phyloP scores from a whole-genome alignment of 768 basidiomycete species.

The Lentinula raphanica region DNA sequence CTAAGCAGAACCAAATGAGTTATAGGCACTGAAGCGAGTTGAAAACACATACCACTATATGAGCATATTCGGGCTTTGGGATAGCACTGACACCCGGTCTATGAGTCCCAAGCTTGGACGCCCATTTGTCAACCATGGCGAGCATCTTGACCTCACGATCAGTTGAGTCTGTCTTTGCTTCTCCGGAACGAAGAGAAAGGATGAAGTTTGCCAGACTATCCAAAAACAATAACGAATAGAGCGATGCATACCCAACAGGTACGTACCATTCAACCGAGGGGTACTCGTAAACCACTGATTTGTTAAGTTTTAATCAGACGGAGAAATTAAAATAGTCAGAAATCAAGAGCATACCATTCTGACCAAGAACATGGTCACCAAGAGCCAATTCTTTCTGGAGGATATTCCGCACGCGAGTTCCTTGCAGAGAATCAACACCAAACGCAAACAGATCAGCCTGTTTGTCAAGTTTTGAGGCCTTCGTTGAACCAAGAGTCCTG shows the following conservation, averaged over 20 bases:
- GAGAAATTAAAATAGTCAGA: too few relatives aligned
- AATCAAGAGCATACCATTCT: slow-evolving; percentile 23
- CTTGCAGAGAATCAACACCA: slow-evolving; percentile 52
- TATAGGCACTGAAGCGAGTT: not conserved
- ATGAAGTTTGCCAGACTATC: slow-evolving; percentile 36
- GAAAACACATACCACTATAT: slow-evolving; percentile 12
- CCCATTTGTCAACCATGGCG: slow-evolving; percentile 40
- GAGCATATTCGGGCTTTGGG: slow-evolving; percentile 10
- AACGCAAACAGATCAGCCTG: slow-evolving; percentile 40
- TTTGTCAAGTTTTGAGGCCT: slow-evolving; percentile 22
- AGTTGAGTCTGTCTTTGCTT: slow-evolving; percentile 3
- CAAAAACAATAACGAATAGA: not conserved
- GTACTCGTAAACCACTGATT: slow-evolving; percentile 43
- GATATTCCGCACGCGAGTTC: slow-evolving; percentile 44
- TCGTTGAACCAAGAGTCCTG: slow-evolving; percentile 28
- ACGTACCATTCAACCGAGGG: slow-evolving; percentile 36
- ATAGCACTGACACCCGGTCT: slow-evolving; percentile 4
- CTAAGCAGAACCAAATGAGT: slow-evolving; percentile 12
- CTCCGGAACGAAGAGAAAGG: slow-evolving; percentile 22
- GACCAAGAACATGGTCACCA: slow-evolving; percentile 23
- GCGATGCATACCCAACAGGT: not conserved
- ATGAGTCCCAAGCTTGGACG: slow-evolving; percentile 10
- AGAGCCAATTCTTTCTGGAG: slow-evolving; percentile 36
- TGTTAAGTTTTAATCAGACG: slow-evolving; percentile 12
- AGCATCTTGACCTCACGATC: slow-evolving; percentile 36